These are phyloP conservation scores for Flaveria sonorensis DNA, from an alignment of 129 eudicot species.

Conservation along the genomic window DNA sequence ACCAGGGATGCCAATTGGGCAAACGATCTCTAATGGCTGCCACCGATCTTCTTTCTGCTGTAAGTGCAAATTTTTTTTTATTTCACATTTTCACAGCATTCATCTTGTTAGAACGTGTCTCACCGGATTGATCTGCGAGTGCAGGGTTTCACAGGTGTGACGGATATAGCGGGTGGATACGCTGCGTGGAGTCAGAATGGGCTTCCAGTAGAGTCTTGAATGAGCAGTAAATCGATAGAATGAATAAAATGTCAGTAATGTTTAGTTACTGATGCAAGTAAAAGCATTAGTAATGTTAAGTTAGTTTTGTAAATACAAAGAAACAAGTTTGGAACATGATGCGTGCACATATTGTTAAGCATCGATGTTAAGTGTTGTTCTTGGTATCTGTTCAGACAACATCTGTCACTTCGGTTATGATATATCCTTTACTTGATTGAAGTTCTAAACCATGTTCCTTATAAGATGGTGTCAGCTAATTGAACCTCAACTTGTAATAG, in stretches of 20 bases:
- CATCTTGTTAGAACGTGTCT: too few relatives aligned
- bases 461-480: too few relatives aligned
- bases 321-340: not conserved
- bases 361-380: not conserved
- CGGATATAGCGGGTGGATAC: conserved; percentile 86
- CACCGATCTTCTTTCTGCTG: conserved; percentile 68
- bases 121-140: not conserved
- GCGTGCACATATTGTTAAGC: not conserved
- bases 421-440: too few relatives aligned
- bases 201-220: conserved; percentile 56
- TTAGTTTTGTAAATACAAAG: not conserved
- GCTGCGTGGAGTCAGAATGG: conserved; percentile 74
- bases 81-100: too few relatives aligned
- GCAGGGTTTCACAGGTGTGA: conserved; percentile 84
- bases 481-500: too few relatives aligned
- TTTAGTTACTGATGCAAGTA: not conserved
- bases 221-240: too few relatives aligned
- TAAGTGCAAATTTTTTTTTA: conserved; percentile 34
- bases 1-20: conserved; percentile 85
- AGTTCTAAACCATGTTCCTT: too few relatives aligned
- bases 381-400: too few relatives aligned
- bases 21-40: conserved; percentile 89
- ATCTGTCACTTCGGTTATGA: too few relatives aligned
- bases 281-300: not conserved
- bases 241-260: not conserved